Evolutionary conservation across 2,329 filamentous ascomycete genomes (phyloP), one percentile per base, ranked within the genome.

Genomic region (Penicillium sp.): DNA sequence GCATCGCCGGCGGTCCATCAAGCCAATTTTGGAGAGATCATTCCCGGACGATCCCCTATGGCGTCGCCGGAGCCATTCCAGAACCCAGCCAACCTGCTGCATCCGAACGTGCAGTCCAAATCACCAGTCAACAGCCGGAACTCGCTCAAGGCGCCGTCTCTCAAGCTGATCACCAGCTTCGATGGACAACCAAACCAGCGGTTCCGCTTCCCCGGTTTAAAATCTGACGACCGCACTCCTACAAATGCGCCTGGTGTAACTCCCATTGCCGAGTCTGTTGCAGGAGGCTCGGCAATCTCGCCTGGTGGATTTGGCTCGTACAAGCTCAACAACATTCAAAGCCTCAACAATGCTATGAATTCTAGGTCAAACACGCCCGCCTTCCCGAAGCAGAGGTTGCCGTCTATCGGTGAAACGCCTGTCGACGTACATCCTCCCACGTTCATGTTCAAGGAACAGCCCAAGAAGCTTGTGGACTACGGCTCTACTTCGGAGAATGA

Each of bases 131-230:
- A 78, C 9, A 82, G 78, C 54, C 76, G 85, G 35, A 78, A 85
- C 50, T 87, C 92, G 56, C 88, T 89, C 13, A 96, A 96, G 79
- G 89, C 90, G 30, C 91, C 92, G 9, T 88, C 94, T 0, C 82
- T 98, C 63, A 97, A 96, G 75, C 85, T 98, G 2, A 96, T 98
- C 70, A 98, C 95, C 0, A 90, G 91, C 0, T 98, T 99, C 71
- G 90, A 88, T 23, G 61, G 70, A 7, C 74, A 79, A 38, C 66
- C 72, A 0, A 76, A 71, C 45, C 70, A 75, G 5, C 88, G 89
- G 64, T 86, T 88, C 57, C 88, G 87, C 76, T 88, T 91, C 78
- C 87, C 83, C 19, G 82, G 84, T 3, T 69, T 83, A 30, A 82
- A 79, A 46, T 80, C 81, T 5, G 84, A 85, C 58, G 84, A 85